Evolutionary conservation across 2,329 filamentous ascomycete species (phyloP).

Genomic region (Diplocarpon mali): DNA sequence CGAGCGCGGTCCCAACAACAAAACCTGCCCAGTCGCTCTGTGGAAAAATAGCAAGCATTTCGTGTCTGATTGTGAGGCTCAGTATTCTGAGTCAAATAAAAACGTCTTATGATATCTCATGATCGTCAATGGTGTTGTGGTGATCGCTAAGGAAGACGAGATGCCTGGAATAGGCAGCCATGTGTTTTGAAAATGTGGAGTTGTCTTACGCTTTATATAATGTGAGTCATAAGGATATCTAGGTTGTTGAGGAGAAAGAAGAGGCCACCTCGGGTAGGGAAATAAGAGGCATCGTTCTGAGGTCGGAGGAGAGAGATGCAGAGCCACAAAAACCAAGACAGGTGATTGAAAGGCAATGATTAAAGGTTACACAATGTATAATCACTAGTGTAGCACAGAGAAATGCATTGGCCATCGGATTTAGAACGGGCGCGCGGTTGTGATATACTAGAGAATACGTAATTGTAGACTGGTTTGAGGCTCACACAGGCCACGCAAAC

Average conservation of each 20-base stretch:
- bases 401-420: too few species aligned
- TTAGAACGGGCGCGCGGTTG: too few species aligned
- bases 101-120: neutral
- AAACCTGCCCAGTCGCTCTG: too few species aligned
- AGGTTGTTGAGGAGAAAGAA: neutral
- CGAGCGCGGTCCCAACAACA: too few species aligned
- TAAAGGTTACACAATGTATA: too few species aligned
- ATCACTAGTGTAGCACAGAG: too few species aligned
- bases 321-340: too few species aligned
- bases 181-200: neutral
- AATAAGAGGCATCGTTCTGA: neutral
- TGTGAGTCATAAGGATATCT: neutral
- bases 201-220: neutral
- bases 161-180: constrained; percentile 4
- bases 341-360: too few species aligned
- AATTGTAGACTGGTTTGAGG: too few species aligned
- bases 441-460: too few species aligned
- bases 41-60: too few species aligned
- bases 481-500: neutral
- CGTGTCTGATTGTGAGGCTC: neutral
- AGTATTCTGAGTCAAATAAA: neutral
- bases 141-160: neutral
- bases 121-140: neutral
- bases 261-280: neutral
- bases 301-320: neutral